A percentile compares a stretch with the other conserved stretches of the same genome.
These are phyloP conservation scores for Babesia ovata DNA, from an alignment of 169 alveolate species.

Conservation along the genomic window DNA sequence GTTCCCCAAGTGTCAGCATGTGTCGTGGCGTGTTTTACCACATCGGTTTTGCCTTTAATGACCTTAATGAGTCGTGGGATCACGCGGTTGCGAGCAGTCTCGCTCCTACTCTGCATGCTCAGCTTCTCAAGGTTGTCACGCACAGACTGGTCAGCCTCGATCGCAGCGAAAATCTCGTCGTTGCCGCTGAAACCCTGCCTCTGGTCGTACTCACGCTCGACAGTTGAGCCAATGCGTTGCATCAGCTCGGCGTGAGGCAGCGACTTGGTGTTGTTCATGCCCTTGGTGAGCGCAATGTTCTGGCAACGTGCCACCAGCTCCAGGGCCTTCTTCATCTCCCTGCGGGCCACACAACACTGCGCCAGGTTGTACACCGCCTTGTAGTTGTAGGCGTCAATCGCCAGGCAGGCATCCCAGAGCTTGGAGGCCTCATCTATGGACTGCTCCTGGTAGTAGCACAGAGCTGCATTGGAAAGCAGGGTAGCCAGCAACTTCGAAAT, in stretches of 20 bases:
- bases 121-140: slow-evolving; percentile 40
- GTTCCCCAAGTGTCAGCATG: slow-evolving; percentile 21
- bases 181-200: slow-evolving; percentile 3
- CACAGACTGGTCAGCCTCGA: slow-evolving; percentile 21
- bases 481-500: slow-evolving; percentile 31
- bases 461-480: slow-evolving; percentile 52
- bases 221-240: slow-evolving; percentile 2
- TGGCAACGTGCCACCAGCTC: slow-evolving; percentile 42
- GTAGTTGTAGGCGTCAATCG: slow-evolving; percentile 54
- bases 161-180: slow-evolving; percentile 14
- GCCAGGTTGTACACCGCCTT: slow-evolving; percentile 61
- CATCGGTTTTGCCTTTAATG: neutral
- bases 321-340: slow-evolving; percentile 39
- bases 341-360: slow-evolving; percentile 17
- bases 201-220: slow-evolving; percentile 1
- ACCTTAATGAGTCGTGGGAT: slow-evolving; percentile 33
- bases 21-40: neutral
- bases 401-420: slow-evolving; percentile 36
- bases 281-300: slow-evolving; percentile 27
- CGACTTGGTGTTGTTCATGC: neutral
- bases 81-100: slow-evolving; percentile 15
- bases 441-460: slow-evolving; percentile 29
- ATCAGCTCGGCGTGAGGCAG: slow-evolving; percentile 50
- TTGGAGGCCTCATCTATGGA: slow-evolving; percentile 4
- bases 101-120: neutral